Conservation (phyloP, 495 filamentous ascomycete genomes). For the Massariosphaeria phaeospora region DNA sequence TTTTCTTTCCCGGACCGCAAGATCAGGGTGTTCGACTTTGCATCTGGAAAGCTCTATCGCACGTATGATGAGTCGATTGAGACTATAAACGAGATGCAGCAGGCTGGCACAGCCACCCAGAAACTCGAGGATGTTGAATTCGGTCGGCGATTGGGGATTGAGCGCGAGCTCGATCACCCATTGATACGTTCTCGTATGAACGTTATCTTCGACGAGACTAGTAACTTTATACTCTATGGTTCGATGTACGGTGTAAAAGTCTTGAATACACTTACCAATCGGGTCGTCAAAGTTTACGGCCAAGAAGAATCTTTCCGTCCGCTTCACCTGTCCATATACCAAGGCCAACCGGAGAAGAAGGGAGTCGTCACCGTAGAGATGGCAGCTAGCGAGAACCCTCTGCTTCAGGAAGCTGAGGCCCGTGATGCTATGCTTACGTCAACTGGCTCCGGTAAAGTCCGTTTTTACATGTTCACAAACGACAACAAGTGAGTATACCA, state of each 20-base stretch:
- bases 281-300: constrained; percentile 79
- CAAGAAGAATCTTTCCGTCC: constrained; percentile 83
- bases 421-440: constrained; percentile 84
- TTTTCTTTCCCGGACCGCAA: constrained; percentile 92
- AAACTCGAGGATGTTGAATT: constrained; percentile 87
- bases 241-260: constrained; percentile 88
- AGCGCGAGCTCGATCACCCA: constrained; percentile 74
- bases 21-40: constrained; percentile 88
- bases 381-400: constrained; percentile 89
- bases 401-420: constrained; percentile 86
- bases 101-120: constrained; percentile 73
- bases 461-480: constrained; percentile 98
- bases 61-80: constrained; percentile 90
- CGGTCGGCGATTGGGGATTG: constrained; percentile 78
- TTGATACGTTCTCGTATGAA: constrained; percentile 67
- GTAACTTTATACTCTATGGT: constrained; percentile 90
- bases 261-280: constrained; percentile 89
- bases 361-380: constrained; percentile 91
- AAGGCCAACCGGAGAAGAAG: constrained; percentile 90
- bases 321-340: constrained; percentile 81
- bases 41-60: constrained; percentile 77
- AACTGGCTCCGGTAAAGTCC: constrained; percentile 80
- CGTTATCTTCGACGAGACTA: constrained; percentile 91
- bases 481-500: constrained; percentile 53
- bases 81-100: constrained; percentile 88